Evolutionary conservation across 441 rosid species (phyloP).

Genomic region (Oxalis stricta): DNA sequence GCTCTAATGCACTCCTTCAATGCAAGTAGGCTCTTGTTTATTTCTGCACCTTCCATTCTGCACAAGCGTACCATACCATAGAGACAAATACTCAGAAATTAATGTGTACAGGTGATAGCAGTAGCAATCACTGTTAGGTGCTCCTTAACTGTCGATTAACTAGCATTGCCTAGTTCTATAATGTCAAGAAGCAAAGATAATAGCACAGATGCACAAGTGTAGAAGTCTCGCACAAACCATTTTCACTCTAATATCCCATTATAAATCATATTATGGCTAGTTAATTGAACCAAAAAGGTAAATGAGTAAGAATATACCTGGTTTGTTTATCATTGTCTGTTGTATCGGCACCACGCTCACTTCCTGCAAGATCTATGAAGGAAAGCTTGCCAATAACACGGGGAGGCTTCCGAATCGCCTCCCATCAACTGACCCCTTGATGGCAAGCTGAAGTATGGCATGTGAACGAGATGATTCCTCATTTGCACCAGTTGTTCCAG

Average conservation of each 20-base stretch:
- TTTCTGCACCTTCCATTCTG: slow-evolving; percentile 99
- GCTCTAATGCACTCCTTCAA: slow-evolving; percentile 97
- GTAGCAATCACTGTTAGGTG: too few species aligned
- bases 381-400: slow-evolving; percentile 93
- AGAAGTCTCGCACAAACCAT: too few species aligned
- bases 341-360: slow-evolving; percentile 99
- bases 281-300: background rate
- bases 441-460: slow-evolving; percentile 95
- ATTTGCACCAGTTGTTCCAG: slow-evolving; percentile 96
- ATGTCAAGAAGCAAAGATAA: too few species aligned
- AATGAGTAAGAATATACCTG: slow-evolving; percentile 30
- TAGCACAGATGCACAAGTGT: too few species aligned
- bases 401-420: slow-evolving; percentile 66
- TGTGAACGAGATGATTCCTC: slow-evolving; percentile 99
- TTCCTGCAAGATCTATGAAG: slow-evolving; percentile 97
- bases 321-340: slow-evolving; percentile 97
- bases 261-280: too few species aligned
- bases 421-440: slow-evolving; percentile 73
- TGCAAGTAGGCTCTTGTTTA: slow-evolving; percentile 95
- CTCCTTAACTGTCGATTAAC: too few species aligned
- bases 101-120: too few species aligned
- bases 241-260: too few species aligned
- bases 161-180: too few species aligned
- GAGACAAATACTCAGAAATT: too few species aligned
- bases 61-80: too few species aligned